Conservation (phyloP, 2,329 filamentous ascomycete genomes). For the Coniochaeta pulveracea region DNA sequence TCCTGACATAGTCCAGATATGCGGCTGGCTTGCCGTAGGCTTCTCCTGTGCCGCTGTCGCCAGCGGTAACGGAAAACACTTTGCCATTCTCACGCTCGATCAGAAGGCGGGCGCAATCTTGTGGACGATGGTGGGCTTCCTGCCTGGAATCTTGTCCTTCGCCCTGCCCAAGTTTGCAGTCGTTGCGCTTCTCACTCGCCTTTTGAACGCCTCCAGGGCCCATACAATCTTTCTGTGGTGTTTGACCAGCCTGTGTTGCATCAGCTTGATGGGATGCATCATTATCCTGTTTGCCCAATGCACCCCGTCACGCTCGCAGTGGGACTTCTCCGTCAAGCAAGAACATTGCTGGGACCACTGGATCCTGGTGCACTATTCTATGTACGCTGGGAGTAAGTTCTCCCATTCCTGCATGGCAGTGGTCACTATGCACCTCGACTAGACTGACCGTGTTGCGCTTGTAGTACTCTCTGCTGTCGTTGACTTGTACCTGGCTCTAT, state of each 20-base stretch:
- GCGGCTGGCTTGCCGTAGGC: too few species aligned
- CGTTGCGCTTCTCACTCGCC: slow-evolving; percentile 13
- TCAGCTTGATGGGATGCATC: slow-evolving; percentile 11
- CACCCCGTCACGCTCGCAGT: slow-evolving; percentile 12
- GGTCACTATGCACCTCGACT: not conserved
- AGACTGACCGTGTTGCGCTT: not conserved
- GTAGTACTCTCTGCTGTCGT: not conserved
- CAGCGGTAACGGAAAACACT: slow-evolving; percentile 13
- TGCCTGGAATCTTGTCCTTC: slow-evolving; percentile 16
- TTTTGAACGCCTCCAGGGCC: slow-evolving; percentile 13
- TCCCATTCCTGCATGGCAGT: too few species aligned
- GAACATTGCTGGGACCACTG: not conserved
- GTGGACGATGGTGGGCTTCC: slow-evolving; percentile 16
- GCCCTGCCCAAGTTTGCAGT: slow-evolving; percentile 18
- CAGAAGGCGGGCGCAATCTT: slow-evolving; percentile 6
- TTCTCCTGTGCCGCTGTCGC: slow-evolving; percentile 8
- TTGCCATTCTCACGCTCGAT: slow-evolving; percentile 7
- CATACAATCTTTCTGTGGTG: slow-evolving; percentile 15
- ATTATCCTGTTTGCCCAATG: slow-evolving; percentile 15
- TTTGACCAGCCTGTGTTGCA: slow-evolving; percentile 8
- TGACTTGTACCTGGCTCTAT: slow-evolving; percentile 2
- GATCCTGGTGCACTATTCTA: not conserved
- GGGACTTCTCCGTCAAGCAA: slow-evolving; percentile 10
- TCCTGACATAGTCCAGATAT: too few species aligned
- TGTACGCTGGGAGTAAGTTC: slow-evolving; percentile 1